Base-by-base conservation (phyloP, 768 basidiomycete genomes). In the Tubosaeta sp. region DNA sequence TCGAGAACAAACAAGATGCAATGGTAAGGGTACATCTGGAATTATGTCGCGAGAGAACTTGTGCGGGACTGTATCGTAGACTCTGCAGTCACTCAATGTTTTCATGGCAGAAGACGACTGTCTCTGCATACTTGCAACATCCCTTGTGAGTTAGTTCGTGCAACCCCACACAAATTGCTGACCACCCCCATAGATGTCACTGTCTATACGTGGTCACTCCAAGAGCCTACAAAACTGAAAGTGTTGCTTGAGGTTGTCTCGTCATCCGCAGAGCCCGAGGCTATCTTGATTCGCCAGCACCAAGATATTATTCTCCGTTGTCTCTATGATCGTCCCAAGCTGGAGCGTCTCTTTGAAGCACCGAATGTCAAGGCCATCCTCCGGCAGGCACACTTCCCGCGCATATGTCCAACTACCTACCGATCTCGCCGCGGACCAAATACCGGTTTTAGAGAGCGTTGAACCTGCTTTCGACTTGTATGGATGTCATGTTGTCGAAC, bases 331-430 rank as follows among this genome's bases (percentile, higher is more conserved):
- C 91, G 95, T 19, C 88, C 95, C 75, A 97, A 98, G 73, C 79
- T 97, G 38, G 86, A 90, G 45, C 67, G 61, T 11, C 77, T 74
- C 70, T 98, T 92, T 70, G 91, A 94, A 63, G 88, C 90, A 14
- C 97, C 95, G 0, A 86, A 95, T 66, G 97, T 97, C 86, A 98
- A 99, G 75, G 94, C 95, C 0, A 95, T 95, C 85, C 78, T 98
- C 1, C 78, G 98, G 1, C 95, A 98, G 66, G 94, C 95, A 0
- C 95, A 98, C 73, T 99, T 98, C 74, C 91, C 91, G 1, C 88
- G 95, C n/a, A n/a, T n/a, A n/a, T 9, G 76, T 98, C 16, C 85
- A 90, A 41, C 78, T 98, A 2, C 95, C 95, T 1, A 85, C 95
- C 12, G 97, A 98, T 64, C 84, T 98, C 27, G 91, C 85, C 6